These are phyloP conservation scores for Larix kaempferi DNA, from an alignment of 75 land plant species.

Conservation along the genomic window DNA sequence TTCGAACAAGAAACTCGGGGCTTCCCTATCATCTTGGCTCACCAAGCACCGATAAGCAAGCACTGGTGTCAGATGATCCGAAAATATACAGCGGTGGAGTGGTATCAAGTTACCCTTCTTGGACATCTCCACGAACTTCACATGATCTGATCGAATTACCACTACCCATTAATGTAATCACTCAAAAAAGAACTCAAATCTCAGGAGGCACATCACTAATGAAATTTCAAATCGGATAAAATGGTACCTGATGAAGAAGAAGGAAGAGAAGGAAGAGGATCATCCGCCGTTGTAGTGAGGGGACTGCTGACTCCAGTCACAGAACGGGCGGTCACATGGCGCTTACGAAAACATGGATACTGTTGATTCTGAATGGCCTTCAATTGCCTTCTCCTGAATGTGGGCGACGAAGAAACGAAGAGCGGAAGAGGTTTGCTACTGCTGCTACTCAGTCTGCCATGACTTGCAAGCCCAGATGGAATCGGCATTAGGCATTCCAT, in stretches of 20 bases:
- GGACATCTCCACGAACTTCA: constrained; percentile 53
- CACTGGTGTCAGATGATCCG: constrained; percentile 89
- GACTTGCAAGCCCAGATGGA: not conserved
- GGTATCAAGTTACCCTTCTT: constrained; percentile 81
- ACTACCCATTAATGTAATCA: constrained; percentile 5
- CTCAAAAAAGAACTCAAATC: not conserved
- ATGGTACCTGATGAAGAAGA: not conserved
- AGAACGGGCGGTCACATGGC: not conserved
- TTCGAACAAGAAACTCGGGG: constrained; percentile 90
- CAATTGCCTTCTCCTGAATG: not conserved
- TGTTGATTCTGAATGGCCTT: not conserved
- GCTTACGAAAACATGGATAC: not conserved
- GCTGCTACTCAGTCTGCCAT: not conserved
- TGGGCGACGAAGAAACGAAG: not conserved
- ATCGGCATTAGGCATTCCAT: not conserved
- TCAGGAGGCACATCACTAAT: not conserved
- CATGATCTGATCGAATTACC: constrained; percentile 18
- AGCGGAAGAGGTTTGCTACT: not conserved
- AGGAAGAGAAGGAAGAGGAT: not conserved
- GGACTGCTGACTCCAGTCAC: not conserved
- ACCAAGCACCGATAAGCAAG: constrained; percentile 94
- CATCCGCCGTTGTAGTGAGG: not conserved
- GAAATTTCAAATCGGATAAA: not conserved
- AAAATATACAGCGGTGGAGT: constrained; percentile 67
- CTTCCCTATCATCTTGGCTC: constrained; percentile 83